Percentiles rank a stretch among this genome's conserved stretches.
Conservation (phyloP, 176 grass and related monocot genomes). For the Oryza glaberrima region DNA sequence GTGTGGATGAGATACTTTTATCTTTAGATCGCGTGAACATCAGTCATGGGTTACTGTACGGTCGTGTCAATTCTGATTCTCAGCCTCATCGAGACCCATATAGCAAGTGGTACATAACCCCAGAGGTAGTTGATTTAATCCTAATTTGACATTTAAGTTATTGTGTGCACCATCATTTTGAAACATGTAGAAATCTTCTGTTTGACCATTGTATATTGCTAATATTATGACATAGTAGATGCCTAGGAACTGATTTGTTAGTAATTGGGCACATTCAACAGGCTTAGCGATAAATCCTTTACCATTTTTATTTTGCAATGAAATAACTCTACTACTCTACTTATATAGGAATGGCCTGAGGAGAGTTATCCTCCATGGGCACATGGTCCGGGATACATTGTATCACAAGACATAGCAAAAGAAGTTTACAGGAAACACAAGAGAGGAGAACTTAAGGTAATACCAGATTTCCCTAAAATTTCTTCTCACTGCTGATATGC, state of each 20-base stretch:
- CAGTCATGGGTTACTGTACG: constrained; percentile 78
- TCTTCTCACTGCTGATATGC: constrained; percentile 4
- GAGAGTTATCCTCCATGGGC: constrained; percentile 98
- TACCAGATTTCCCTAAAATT: not conserved
- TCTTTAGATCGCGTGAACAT: constrained; percentile 67
- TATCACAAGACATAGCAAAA: constrained; percentile 87
- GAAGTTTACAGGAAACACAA: constrained; percentile 82
- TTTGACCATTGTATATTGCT: not conserved
- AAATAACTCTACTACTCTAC: constrained; percentile 8
- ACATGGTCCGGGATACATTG: constrained; percentile 95
- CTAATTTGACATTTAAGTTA: constrained; percentile 2
- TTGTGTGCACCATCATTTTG: not conserved
- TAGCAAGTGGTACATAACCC: constrained; percentile 97
- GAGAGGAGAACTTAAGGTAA: constrained; percentile 80
- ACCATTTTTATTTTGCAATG: not conserved
- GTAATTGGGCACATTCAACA: not conserved
- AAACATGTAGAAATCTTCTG: not conserved
- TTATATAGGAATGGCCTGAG: constrained; percentile 89
- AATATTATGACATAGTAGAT: constrained; percentile 4
- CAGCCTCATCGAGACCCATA: constrained; percentile 90
- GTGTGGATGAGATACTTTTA: constrained; percentile 86
- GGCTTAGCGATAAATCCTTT: constrained; percentile 14
- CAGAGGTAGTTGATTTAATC: constrained; percentile 63
- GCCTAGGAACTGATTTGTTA: constrained; percentile 7
- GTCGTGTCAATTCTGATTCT: constrained; percentile 87